Conservation (phyloP, 306 rosid species). For the Rosa chinensis region DNA sequence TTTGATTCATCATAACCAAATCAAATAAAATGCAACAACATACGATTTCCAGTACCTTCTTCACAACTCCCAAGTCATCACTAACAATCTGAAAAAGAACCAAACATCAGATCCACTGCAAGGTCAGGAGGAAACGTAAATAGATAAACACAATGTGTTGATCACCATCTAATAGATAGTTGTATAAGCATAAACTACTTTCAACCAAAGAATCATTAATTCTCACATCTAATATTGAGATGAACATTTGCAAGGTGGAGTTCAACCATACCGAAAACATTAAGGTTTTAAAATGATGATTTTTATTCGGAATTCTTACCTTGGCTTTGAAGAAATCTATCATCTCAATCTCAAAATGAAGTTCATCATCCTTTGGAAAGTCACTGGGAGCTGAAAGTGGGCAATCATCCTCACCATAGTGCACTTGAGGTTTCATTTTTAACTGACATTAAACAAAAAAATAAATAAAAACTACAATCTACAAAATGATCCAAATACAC, state of each 20-base stretch:
- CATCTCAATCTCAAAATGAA: constrained; percentile 95
- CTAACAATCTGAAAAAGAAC: constrained; percentile 68
- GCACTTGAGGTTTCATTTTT: constrained; percentile 91
- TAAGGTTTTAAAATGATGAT: background rate
- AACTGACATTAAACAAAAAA: constrained; percentile 46
- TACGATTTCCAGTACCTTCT: constrained; percentile 59
- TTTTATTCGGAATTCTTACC: constrained; percentile 53
- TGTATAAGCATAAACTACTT: constrained; percentile 11
- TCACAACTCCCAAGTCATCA: constrained; percentile 83
- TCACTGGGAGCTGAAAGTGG: constrained; percentile 64
- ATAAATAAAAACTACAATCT: background rate
- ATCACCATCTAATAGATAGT: constrained; percentile 14
- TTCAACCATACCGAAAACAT: background rate
- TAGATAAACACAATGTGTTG: background rate
- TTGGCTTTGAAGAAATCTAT: constrained; percentile 83
- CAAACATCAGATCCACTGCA: constrained; percentile 26
- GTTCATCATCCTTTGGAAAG: constrained; percentile 88
- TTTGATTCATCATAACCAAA: constrained; percentile 11
- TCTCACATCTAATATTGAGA: background rate
- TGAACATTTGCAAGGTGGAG: background rate
- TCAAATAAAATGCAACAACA: background rate
- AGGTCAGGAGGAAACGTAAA: background rate
- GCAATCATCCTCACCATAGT: constrained; percentile 88
- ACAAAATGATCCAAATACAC: constrained; percentile 14
- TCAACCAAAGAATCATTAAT: background rate